These are phyloP conservation scores for Epicoccum nigrum DNA, from an alignment of 2,329 filamentous ascomycete genomes.

Conservation along the genomic window DNA sequence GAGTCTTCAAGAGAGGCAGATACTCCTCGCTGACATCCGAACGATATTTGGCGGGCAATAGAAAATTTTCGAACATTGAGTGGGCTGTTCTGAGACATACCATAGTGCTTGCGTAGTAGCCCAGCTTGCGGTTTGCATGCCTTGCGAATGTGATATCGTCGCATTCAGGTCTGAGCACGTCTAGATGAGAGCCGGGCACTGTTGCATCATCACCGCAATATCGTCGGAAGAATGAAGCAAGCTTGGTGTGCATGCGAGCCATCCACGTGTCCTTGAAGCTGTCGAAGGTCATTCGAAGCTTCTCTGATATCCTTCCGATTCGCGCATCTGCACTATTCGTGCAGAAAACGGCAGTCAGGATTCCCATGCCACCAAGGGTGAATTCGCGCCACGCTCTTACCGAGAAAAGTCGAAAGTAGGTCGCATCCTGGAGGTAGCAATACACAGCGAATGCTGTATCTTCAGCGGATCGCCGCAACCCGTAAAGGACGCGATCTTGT, in stretches of 20 bases:
- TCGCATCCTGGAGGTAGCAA: constrained; percentile 41
- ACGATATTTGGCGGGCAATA: no score
- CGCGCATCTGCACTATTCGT: constrained; percentile 38
- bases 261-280: background rate
- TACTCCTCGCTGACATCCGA: background rate
- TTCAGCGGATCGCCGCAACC: constrained; percentile 12
- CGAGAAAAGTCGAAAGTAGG: constrained; percentile 36
- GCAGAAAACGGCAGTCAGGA: constrained; percentile 42
- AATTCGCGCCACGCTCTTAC: constrained; percentile 42
- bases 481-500: background rate
- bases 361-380: constrained; percentile 33
- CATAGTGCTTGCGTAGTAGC: constrained; percentile 2
- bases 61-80: background rate
- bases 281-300: background rate
- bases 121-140: background rate
- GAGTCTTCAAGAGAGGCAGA: constrained; percentile 7
- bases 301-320: background rate
- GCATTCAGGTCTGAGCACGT: background rate
- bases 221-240: constrained; percentile 1
- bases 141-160: constrained; percentile 6
- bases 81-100: background rate
- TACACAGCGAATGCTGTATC: constrained; percentile 24
- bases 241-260: background rate
- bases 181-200: background rate
- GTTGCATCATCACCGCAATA: background rate